A percentile compares a stretch with the other conserved stretches of the same genome.
Conservation (phyloP, 1,284 basidiomycete genomes). For the Gomphus bonarii region DNA sequence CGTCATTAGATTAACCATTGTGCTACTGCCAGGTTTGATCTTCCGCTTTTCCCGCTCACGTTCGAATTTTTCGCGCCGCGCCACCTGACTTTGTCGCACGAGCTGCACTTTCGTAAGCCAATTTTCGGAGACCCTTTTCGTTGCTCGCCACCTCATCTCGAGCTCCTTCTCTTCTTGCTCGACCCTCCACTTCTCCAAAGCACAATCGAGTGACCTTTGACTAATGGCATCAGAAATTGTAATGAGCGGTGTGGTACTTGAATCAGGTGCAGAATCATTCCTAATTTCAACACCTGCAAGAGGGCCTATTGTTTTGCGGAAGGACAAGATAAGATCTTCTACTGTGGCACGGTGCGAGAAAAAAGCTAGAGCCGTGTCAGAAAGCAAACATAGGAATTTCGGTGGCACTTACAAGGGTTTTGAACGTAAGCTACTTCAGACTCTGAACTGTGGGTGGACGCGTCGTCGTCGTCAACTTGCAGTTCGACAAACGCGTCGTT, state of each 20-base stretch:
- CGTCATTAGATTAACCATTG: background rate
- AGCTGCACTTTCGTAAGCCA: background rate
- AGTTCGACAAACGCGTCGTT: background rate
- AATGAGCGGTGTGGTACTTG: background rate
- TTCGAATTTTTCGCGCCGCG: background rate
- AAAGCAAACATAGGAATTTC: background rate
- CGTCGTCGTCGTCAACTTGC: background rate
- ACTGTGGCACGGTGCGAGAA: constrained; percentile 7
- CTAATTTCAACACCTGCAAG: background rate
- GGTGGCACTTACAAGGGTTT: background rate
- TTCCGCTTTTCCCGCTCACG: background rate
- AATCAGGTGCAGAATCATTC: background rate
- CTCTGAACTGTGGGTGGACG: background rate
- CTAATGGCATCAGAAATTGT: background rate
- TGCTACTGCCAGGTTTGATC: background rate
- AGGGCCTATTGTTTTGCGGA: background rate
- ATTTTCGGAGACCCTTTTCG: constrained; percentile 1
- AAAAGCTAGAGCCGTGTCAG: background rate
- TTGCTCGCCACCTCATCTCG: constrained; percentile 7
- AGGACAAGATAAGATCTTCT: background rate
- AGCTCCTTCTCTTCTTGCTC: constrained; percentile 7
- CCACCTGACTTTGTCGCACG: background rate
- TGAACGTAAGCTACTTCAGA: background rate
- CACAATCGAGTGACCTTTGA: background rate
- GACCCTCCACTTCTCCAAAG: background rate